Evolutionary conservation across 305 asterid genomes (phyloP).

Genomic region (Fraxinus sp.): DNA sequence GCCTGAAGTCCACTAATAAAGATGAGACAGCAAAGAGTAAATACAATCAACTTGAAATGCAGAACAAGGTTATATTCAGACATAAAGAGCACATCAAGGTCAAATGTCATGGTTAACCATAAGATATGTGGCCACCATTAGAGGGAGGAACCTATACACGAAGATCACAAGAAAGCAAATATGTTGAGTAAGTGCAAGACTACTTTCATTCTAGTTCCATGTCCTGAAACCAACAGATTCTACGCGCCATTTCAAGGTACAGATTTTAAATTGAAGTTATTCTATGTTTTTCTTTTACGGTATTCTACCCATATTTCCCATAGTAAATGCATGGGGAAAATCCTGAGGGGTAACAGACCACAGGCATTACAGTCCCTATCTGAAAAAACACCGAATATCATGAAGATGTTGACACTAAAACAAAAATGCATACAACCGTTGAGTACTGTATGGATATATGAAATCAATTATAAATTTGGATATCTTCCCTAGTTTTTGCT

Average conservation of each 20-base stretch:
- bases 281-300: neutral
- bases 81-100: neutral
- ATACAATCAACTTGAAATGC: neutral
- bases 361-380: conserved; percentile 4
- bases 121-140: neutral
- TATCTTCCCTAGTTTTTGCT: conserved; percentile 16
- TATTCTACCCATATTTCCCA: neutral
- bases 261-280: neutral
- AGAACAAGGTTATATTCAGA: neutral
- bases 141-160: neutral
- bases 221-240: neutral
- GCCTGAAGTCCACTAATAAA: neutral
- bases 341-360: neutral
- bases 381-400: conserved; percentile 6
- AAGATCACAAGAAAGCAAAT: neutral
- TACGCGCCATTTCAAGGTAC: neutral
- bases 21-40: neutral
- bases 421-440: neutral
- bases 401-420: neutral
- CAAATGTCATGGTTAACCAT: neutral
- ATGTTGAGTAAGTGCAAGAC: neutral
- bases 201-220: neutral
- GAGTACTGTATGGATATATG: conserved; percentile 4
- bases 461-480: conserved; percentile 7
- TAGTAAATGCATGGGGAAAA: neutral